These are phyloP conservation scores for Chaetomium fimeti DNA, from an alignment of 495 filamentous ascomycete species.

Conservation along the genomic window DNA sequence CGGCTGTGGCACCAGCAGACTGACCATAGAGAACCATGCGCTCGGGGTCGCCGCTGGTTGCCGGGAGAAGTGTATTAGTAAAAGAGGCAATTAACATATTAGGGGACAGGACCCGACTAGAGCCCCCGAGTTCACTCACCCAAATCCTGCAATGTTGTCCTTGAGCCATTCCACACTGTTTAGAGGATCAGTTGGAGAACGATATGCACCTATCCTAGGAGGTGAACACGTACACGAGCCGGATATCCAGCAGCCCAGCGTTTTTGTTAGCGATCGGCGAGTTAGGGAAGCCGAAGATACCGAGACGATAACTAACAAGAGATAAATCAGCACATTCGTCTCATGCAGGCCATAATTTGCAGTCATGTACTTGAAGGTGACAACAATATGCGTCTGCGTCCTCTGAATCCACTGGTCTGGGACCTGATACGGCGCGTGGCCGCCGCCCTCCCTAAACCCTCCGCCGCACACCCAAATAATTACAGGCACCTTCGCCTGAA, in stretches of 20 bases:
- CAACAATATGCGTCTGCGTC: constrained; percentile 39
- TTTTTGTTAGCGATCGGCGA: constrained; percentile 38
- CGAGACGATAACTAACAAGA: constrained; percentile 35
- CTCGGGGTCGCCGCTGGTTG: constrained; percentile 37
- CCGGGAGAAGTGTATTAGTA: neutral
- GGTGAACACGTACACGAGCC: constrained; percentile 30
- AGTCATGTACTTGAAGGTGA: constrained; percentile 31
- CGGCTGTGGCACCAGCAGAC: constrained; percentile 46
- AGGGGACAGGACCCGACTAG: too few species aligned
- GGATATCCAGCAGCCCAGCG: constrained; percentile 56
- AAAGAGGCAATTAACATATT: neutral
- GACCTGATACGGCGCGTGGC: constrained; percentile 32
- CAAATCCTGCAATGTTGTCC: constrained; percentile 56
- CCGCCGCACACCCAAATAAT: constrained; percentile 33
- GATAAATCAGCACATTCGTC: neutral
- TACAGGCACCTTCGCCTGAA: constrained; percentile 32
- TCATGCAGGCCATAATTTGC: neutral
- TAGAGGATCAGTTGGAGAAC: neutral
- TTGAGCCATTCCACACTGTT: constrained; percentile 47
- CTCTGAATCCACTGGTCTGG: constrained; percentile 37
- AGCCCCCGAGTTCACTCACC: constrained; percentile 35
- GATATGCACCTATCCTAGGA: neutral
- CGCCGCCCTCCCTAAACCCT: constrained; percentile 19
- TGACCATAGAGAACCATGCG: constrained; percentile 51
- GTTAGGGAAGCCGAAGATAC: constrained; percentile 41